Base-by-base conservation (phyloP, 495 filamentous ascomycete species). In the Cladorrhinum samala region DNA sequence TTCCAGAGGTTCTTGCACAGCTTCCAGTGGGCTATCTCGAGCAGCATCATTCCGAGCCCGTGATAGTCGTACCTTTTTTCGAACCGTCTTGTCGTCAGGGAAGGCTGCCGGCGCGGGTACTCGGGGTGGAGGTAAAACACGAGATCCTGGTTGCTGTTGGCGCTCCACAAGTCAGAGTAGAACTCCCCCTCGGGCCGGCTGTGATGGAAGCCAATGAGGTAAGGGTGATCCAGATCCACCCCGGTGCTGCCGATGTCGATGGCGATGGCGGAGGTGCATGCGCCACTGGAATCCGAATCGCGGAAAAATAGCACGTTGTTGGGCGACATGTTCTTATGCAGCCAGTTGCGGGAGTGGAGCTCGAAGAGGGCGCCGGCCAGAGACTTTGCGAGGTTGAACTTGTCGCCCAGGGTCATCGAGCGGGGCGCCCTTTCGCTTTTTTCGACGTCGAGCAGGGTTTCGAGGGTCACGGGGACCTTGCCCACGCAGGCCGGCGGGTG, bases 191-290 rank as follows among this genome's bases (percentile, higher is more conserved):
- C 21, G 9, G 20, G 46, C 2, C 46, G 46, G 24, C 46, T 48
- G 46, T 48, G 46, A 18, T 48, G 46, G 46, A 48, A 48, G 21
- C 46, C 46, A 30, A 48, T 48, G 17, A 48, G 3, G 24, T 48
- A 48, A 17, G 46, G 46, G 21, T 27, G 8, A 11, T 30, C n/a
- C 46, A 30, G 8, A 30, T 27, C 24, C 25, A 18, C 39, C 5
- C 11, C 17, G 39, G 39, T 41, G n/a, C n/a, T n/a, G n/a, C n/a
- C n/a, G n/a, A n/a, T n/a, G n/a, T n/a, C n/a, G n/a, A n/a, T n/a
- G n/a, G n/a, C n/a, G n/a, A n/a, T n/a, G 39, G 39, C 17, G 5
- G 39, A 14, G 5, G 39, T 41, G 4, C n/a, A 6, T 41, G 39
- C 25, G 13, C 7, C 3, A 7, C 13, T 17, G 8, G 8, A 19